Base-by-base conservation (phyloP, 306 rosid genomes). In the Cicer pinnatifidum region DNA sequence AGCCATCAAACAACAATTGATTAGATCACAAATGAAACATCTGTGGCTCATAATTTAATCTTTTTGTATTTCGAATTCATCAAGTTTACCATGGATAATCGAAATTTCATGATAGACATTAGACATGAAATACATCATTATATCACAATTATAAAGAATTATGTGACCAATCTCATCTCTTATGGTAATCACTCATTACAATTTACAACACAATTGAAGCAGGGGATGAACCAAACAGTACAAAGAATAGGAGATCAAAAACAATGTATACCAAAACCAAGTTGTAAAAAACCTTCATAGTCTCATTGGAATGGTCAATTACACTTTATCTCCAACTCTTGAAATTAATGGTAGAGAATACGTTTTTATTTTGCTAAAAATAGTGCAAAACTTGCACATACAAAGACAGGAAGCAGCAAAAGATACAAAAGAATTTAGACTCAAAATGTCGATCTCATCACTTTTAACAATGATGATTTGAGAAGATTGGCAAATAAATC, bases 221-320 rank as follows among this genome's bases (percentile, higher is more conserved):
- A 72, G 11, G 76, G 61, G 23, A 19, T 12, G 56, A 10, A 17
- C 67, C 44, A 41, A 57, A 56, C 20, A 57, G 56, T 41, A 43
- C 3, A 54, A 71, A 56, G 43, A 33, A 15, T 11, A 39, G 11
- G 12, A 8, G 8, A 9, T 35, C 3, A 46, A 59, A 68, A 73
- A 61, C 51, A 61, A 6, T 11, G 12, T 44, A 20, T 9, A 56
- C 6, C 35, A 56, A 71, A 20, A 12, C 15, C 4, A 48, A 40
- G 6, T 8, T n/a, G 33, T 8, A 12, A 1, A 46, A 28, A 71
- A 11, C 65, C 17, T 35, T 1, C 19, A 53, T 53, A 17, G 39
- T n/a, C 76, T 11, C 39, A 11, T 13, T 17, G 28, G 52, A n/a
- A 5, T 9, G 39, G 41, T 50, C 38, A 50, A 68, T n/a, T 19